These are phyloP conservation scores for Ustilago curta DNA, from an alignment of 1,284 basidiomycete species.

Conservation along the genomic window DNA sequence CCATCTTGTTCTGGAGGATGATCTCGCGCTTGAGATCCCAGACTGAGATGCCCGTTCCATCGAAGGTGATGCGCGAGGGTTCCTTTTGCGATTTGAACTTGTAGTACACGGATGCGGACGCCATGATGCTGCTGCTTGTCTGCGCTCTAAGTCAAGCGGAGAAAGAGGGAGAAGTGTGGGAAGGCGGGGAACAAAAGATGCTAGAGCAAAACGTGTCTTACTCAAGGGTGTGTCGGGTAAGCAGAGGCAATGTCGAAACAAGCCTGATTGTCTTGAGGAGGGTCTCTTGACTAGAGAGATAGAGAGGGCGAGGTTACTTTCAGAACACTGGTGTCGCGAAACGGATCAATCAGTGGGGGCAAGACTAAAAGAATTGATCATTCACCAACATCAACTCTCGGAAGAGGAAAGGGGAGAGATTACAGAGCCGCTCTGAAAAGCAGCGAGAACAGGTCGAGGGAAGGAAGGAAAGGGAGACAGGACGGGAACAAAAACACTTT, in stretches of 20 bases:
- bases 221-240: slow-evolving; percentile 12
- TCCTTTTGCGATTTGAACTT: slow-evolving; percentile 95
- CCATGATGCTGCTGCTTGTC: slow-evolving; percentile 48
- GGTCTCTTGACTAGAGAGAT: too few species aligned
- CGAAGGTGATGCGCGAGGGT: slow-evolving; percentile 94
- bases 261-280: slow-evolving; percentile 14
- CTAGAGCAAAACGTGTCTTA: slow-evolving; percentile 9
- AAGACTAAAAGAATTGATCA: slow-evolving; percentile 47
- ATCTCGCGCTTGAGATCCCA: slow-evolving; percentile 99
- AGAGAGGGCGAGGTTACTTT: slow-evolving; percentile 7
- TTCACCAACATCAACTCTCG: slow-evolving; percentile 52
- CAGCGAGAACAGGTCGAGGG: slow-evolving; percentile 1
- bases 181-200: background rate
- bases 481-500: background rate
- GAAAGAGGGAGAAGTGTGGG: background rate
- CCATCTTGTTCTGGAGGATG: slow-evolving; percentile 93
- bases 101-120: slow-evolving; percentile 83
- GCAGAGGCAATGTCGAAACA: slow-evolving; percentile 5
- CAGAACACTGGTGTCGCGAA: slow-evolving; percentile 23
- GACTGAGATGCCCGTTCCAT: slow-evolving; percentile 97
- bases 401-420: slow-evolving; percentile 15
- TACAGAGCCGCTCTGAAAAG: slow-evolving; percentile 23
- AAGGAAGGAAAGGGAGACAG: background rate
- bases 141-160: background rate
- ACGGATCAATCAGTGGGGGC: slow-evolving; percentile 35